Evolutionary conservation across 2,329 filamentous ascomycete genomes (phyloP).

Genomic region (Gremmenia infestans): DNA sequence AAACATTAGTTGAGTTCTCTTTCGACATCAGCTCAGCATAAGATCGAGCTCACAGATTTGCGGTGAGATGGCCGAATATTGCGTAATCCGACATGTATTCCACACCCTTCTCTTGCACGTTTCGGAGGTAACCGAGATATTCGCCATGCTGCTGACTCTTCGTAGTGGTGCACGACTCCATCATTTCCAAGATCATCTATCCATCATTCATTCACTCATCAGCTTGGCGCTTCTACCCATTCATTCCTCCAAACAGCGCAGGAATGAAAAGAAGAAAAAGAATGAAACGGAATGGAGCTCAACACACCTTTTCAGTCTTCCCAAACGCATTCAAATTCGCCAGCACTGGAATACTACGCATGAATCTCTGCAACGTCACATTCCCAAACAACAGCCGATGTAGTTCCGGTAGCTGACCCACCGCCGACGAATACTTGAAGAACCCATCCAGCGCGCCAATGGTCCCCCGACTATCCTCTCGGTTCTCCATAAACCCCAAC

Average conservation of each 20-base stretch:
- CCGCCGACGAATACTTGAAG: background rate
- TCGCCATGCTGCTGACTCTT: background rate
- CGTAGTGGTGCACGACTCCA: background rate
- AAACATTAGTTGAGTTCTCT: background rate
- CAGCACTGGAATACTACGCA: background rate
- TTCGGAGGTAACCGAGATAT: background rate
- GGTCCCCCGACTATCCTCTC: background rate
- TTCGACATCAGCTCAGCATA: too few species aligned
- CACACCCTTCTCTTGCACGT: background rate
- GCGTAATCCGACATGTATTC: background rate
- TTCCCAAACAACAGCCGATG: background rate
- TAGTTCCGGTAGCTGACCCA: background rate
- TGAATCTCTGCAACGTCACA: background rate
- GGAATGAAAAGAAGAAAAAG: too few species aligned
- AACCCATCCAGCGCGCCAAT: background rate
- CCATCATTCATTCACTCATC: background rate
- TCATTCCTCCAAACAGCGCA: too few species aligned
- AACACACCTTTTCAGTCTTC: background rate
- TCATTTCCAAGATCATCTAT: background rate
- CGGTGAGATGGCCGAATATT: background rate
- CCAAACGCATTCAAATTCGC: background rate
- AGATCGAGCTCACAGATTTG: background rate
- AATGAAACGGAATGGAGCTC: background rate
- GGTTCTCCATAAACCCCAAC: background rate
- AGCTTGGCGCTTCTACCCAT: too few species aligned